These are phyloP conservation scores for Boletus reticulatus DNA, from an alignment of 768 basidiomycete species.

Conservation along the genomic window DNA sequence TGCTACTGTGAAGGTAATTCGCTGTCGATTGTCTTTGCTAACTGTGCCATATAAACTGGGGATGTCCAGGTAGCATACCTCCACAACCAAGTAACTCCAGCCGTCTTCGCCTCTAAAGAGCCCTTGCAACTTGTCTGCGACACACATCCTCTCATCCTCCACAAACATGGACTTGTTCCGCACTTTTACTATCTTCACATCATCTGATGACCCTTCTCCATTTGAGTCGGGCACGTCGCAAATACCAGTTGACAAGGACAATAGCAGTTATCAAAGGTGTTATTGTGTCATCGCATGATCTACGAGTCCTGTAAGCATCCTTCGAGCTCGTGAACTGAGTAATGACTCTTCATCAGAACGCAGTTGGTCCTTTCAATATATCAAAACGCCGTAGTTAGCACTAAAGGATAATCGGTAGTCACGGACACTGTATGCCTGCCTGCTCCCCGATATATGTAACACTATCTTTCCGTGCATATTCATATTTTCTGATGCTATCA, in stretches of 20 bases:
- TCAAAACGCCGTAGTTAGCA: too few relatives aligned
- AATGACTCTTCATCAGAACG: background rate
- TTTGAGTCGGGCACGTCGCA: background rate
- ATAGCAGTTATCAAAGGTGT: too few relatives aligned
- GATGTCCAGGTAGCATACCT: background rate
- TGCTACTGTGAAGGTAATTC: constrained; percentile 1
- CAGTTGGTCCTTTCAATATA: too few relatives aligned
- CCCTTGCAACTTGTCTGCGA: constrained; percentile 5
- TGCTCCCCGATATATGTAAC: too few relatives aligned
- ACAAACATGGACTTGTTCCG: constrained; percentile 21
- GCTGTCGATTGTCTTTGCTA: constrained; percentile 14
- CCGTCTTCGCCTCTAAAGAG: constrained; percentile 5
- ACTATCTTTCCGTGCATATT: too few relatives aligned
- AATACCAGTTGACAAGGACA: constrained; percentile 13
- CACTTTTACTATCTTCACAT: background rate
- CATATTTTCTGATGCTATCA: too few relatives aligned
- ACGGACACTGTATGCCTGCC: too few relatives aligned
- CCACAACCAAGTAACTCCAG: background rate
- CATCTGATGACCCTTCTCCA: background rate
- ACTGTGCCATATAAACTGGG: constrained; percentile 11
- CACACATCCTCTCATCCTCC: constrained; percentile 3
- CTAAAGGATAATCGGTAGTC: too few relatives aligned
- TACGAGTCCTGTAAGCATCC: constrained; percentile 8
- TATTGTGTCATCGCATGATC: constrained; percentile 20
- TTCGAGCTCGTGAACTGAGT: background rate